phyloP scores from a whole-genome alignment of 306 rosid genomes.

The Sesbania bispinosa region DNA sequence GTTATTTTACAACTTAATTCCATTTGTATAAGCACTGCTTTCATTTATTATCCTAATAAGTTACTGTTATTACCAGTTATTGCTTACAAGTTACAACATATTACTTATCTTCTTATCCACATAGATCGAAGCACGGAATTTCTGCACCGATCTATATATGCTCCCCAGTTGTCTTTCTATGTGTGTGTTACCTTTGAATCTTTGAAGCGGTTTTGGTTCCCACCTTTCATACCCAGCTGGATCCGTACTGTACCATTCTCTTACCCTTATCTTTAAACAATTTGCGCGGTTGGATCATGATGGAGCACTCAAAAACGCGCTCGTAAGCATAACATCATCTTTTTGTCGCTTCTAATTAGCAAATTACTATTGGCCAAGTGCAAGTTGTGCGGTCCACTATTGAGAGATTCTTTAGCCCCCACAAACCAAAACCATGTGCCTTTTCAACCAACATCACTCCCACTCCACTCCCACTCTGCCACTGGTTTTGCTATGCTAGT shows the following conservation, averaged over 20 bases:
- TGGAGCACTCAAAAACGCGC: neutral
- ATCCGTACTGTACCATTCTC: neutral
- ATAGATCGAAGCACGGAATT: neutral
- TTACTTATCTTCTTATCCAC: neutral
- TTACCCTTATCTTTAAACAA: neutral
- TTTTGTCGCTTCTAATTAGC: neutral
- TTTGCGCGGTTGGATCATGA: neutral
- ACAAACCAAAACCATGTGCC: conserved; percentile 24
- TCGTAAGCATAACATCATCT: neutral
- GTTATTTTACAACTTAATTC: no score
- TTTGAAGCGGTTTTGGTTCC: neutral
- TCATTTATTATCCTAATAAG: no score
- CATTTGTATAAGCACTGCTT: no score
- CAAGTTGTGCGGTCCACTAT: conserved; percentile 26
- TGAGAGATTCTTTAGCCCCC: no score
- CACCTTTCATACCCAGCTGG: neutral
- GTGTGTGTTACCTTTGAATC: neutral
- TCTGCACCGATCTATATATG: no score
- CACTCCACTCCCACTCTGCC: no score
- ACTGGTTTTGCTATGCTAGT: neutral
- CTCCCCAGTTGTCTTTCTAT: no score
- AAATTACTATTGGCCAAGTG: neutral
- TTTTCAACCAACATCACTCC: neutral
- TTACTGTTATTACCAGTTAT: no score
- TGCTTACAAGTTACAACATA: neutral